Base-by-base conservation (phyloP, 78 protist genomes). In the Dictyostelium purpureum region DNA sequence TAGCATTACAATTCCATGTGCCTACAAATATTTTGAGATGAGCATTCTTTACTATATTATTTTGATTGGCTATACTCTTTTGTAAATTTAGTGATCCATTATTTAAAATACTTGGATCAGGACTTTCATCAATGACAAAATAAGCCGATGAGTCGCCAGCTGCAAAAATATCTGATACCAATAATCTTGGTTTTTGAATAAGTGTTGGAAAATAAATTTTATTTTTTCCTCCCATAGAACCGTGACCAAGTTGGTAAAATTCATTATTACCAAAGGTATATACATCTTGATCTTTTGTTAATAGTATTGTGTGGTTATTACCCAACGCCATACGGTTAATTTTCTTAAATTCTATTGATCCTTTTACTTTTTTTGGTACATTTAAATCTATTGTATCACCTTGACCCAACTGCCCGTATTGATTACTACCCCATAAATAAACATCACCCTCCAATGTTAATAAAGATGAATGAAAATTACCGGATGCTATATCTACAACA, bases 1-100 rank as follows among this genome's bases (percentile, higher is more conserved):
- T 85, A 16, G 74, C 92, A 85, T 85, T 85, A 45, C 92, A 85
- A 73, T 85, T 85, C 92, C 92, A 85, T n/a, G 82, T 73, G 14
- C 92, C 92, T 59, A 85, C 92, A 37, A 70, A 85, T 10, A 85
- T 69, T 31, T 47, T 47, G 10, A 85, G 74, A 59, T 85, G 19
- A 2, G 18, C 2, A 2, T 35, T 4, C 54, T 49, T 49, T 49
- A 49, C n/a, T 49, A 49, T 49, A 40, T 42, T 69, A 40, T 69
- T 69, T n/a, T 26, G 2, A n/a, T 21, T 37, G 4, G 38, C 38
- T 19, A 63, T 31, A n/a, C n/a, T n/a, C n/a, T n/a, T n/a, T n/a
- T n/a, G n/a, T n/a, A n/a, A n/a, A n/a, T n/a, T n/a, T 63, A 31
- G 12, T 57, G 67, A 57, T 28, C 67, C 67, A 52, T 0, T 52